Base-by-base conservation (phyloP, 176 grass and related monocot species). In the Oryza australiensis region DNA sequence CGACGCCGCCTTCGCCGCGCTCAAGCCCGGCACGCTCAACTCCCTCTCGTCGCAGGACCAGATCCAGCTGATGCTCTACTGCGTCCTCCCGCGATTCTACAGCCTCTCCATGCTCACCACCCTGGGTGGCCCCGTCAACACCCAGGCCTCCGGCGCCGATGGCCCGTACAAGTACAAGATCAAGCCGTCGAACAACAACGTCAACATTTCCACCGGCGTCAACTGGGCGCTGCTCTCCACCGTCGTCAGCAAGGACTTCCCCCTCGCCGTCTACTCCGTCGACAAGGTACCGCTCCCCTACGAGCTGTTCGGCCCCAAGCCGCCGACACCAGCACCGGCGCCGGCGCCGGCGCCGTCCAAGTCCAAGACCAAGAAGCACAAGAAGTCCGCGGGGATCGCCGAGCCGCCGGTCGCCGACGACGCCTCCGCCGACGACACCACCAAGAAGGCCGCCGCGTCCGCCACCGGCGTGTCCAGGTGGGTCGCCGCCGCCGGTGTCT, bases 131-230 rank as follows among this genome's bases (percentile, higher is more conserved):
- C 90, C 92, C 57, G 73, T 99, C 0, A 83, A 55, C 65, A 94
- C 97, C 0, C 93, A 99, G 87, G 97, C 91, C 3, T 95, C 97
- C 22, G 91, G 91, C 30, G 46, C 77, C n/a, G 64, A 22, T 0
- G 97, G 97, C 0, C 87, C 92, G 0, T 93, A 90, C 87, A 87
- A 76, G 73, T 40, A 89, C 67, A 82, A 84, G 59, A 89, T 99
- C 76, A 85, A 86, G 37, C 62, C 84, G 46, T 15, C 70, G 0
- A 79, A 23, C 12, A 86, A 62, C 75, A 82, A 83, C 79, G 80
- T 92, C 24, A 96, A 91, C 74, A 11, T 94, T 29, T 96, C 97
- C 62, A 99, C 91, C 3, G 97, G 97, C 38, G 87, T 99, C 1
- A 85, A 92, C 62, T 55, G 30, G 51, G 78, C 87, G 45, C 72